Evolutionary conservation across 192 early-diverging fungal species (phyloP), one percentile per base, ranked within the genome.

Genomic region (Kappamyces sp.): DNA sequence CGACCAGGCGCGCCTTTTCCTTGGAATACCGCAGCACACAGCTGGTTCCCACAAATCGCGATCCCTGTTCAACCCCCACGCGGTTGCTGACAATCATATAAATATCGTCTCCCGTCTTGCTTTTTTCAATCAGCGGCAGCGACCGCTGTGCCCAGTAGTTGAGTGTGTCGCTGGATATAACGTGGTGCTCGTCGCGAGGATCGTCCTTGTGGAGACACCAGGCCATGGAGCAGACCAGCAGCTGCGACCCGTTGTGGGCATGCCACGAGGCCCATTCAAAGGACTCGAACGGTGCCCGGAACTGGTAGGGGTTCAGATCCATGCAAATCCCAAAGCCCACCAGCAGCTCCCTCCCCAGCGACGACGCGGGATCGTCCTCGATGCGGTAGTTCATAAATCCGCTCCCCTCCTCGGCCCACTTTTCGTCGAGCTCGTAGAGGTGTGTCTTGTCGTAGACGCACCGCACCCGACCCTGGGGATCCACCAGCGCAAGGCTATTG

Each of bases 241-340:
- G 47, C 3, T 76, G 41, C 3, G 79, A 57, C 11, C 67, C 63
- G 35, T 83, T 51, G 0, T 68, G 31, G 1, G 67, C 2, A 53
- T 90, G 88, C 50, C 68, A 90, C 33, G 54, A 73, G 1, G 80
- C 81, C 65, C 88, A 91, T 61, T 91, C 89, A 60, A 70, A 89
- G 32, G 60, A 79, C 40, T 65, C 65, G 60, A 88, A 90, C 1
- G 69, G 62, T 1, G 84, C 50, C 61, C 78, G 60, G 66, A 90
- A 91, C 40, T 71, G 64, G 49, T 84, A 86, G 2, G 88, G 89
- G 57, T 90, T 91, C 14, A 91, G 32, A 67, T 91, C 89, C 89
- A 91, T 90, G 53, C 89, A 91, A 5, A 91, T 91, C 2, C 84
- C 88, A 45, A 84, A 66, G n/a, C 84, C 88, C 15, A 88, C 72